Base-by-base conservation (phyloP, 2,329 filamentous ascomycete species). In the Diaporthe citrichinensis region DNA sequence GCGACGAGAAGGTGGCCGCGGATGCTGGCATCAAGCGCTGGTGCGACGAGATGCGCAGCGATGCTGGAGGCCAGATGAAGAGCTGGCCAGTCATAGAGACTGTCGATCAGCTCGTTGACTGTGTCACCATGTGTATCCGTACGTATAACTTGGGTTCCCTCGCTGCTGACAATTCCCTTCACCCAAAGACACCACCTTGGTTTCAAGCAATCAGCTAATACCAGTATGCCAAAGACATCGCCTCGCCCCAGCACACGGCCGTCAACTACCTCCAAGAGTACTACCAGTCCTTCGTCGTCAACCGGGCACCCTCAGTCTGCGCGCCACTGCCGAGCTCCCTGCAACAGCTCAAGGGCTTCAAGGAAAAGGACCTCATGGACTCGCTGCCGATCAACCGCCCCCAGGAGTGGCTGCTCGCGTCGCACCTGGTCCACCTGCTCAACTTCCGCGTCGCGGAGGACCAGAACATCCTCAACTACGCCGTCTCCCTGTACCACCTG, bases 181-280 rank as follows among this genome's bases (percentile, higher is more conserved):
- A 25, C n/a, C 20, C 14, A 5, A 9, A 28, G 25, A 28, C 8
- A 55, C 28, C n/a, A 53, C n/a, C 49, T n/a, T 53, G 9, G 9
- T 28, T 55, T 15, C 20, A 17, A 28, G 14, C 51, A 55, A 14
- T 28, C 25, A 15, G 51, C 51, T 55, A 28, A 55, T 17, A 28
- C 25, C n/a, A n/a, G n/a, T n/a, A n/a, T n/a, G 51, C 25, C 25
- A 28, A 3, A 55, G 51, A 89, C 80, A 86, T 88, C 65, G 88
- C 88, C 8, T 83, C 86, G 2, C 86, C 88, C 0, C 86, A 87
- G 76, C 87, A 89, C 79, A 88, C 84, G 4, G 84, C 87, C 8
- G 84, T 89, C 77, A 89, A 89, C 80, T 89, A 89, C 78, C 82
- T 89, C 0, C 88, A 89, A 76, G 84, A 86, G 76, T 89, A 87